Percentiles rank a stretch among this genome's conserved stretches.
Conservation (phyloP, 2,329 filamentous ascomycete species). For the Nigrospora sphaerica region DNA sequence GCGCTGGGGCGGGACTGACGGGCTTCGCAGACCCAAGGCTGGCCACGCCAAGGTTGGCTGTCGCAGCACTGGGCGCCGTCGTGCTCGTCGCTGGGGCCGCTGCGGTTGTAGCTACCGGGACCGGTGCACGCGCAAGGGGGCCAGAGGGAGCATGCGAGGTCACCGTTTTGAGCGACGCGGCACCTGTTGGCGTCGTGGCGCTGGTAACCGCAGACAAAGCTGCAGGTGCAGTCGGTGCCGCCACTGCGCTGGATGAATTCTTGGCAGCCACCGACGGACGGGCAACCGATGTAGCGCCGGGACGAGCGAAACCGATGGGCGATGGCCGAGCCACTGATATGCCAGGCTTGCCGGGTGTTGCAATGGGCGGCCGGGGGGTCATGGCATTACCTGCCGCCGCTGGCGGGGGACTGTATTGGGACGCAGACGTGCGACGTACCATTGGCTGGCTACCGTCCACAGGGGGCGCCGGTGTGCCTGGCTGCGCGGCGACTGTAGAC, state of each 20-base stretch:
- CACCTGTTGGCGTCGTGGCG: too few species aligned
- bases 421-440: too few species aligned
- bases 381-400: too few species aligned
- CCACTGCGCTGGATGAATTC: background rate
- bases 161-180: too few species aligned
- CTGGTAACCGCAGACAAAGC: background rate
- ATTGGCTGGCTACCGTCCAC: too few species aligned
- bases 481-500: conserved; percentile 8
- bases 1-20: conserved; percentile 8
- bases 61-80: background rate
- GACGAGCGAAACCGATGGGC: conserved; percentile 3
- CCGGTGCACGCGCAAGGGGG: background rate
- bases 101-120: background rate
- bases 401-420: too few species aligned
- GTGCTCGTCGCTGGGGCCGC: background rate
- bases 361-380: too few species aligned
- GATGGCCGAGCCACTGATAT: conserved; percentile 5
- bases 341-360: conserved; percentile 1
- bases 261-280: conserved; percentile 3
- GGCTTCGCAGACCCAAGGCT: background rate
- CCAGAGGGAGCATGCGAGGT: background rate
- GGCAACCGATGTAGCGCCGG: conserved; percentile 5
- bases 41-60: background rate
- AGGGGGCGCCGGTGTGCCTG: too few species aligned
- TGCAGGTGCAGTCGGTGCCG: background rate